Base-by-base conservation (phyloP, 805 yeast genomes). In the Kregervanrija pseudodelftensis region DNA sequence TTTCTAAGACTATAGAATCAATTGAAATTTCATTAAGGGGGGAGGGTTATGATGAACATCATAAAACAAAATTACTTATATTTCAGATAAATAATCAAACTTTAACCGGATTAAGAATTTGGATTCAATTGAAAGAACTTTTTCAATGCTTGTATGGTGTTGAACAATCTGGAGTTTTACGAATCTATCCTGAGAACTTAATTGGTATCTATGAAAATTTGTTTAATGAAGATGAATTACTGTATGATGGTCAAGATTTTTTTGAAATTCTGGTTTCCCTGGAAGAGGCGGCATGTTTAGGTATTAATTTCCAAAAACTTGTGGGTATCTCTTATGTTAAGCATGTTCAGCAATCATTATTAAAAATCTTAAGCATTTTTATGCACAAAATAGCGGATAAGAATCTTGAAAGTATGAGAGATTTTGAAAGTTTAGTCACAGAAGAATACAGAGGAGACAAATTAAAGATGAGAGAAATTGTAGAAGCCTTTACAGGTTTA, bases 1-100 rank as follows among this genome's bases (percentile, higher is more conserved):
- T 85, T 12, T 68, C 77, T 1, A 76, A 75, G 51, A 77, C 85
- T 0, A 73, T 85, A 15, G 77, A 78, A 44, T 75, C 85, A 2
- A 61, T 76, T 8, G 96, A 87, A 54, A 76, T 85, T 11, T 65
- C 83, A 0, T 58, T 81, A 30, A 67, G 95, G 47, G 86, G 86
- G 0, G 56, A 63, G 1, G 52, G 66, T 1, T 60, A 70, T 11
- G 53, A 59, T 3, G 14, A 32, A 30, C 16, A 43, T 57, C 22
- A 13, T 3, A 33, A 37, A 3, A 30, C 50, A 1, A 72, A 73
- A 0, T 50, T 79, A 11, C 56, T 84, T 0, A 63, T 79, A 2
- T 68, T 70, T 36, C 88, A 82, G 45, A 51, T 87, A 3, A 74
- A 87, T 0, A 74, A 79, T 52, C 88, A 83, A 49, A 62, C 73